Conservation (phyloP, 2,329 filamentous ascomycete species). For the Trichoderma sp. region DNA sequence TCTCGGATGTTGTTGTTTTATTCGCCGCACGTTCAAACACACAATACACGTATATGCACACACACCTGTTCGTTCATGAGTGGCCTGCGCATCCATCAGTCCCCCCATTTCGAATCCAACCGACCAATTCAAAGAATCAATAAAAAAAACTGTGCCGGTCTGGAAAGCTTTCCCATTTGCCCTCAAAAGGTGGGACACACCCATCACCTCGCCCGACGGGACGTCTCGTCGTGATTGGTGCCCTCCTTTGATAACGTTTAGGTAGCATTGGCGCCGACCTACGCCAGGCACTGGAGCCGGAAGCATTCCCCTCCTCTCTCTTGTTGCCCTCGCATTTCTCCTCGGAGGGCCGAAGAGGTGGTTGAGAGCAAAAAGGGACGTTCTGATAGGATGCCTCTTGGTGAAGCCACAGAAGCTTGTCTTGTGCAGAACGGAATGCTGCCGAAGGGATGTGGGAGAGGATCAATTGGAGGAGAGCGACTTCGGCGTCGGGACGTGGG, state of each 20-base stretch:
- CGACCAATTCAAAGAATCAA: background rate
- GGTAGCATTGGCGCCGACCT: slow-evolving; percentile 27
- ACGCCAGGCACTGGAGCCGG: slow-evolving; percentile 20
- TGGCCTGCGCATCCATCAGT: background rate
- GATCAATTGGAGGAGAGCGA: background rate
- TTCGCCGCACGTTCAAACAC: background rate
- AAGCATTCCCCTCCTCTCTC: background rate
- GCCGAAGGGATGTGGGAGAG: background rate
- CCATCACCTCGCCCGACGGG: slow-evolving; percentile 23
- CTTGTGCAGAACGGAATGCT: slow-evolving; percentile 9
- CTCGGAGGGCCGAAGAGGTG: background rate
- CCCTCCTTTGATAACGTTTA: slow-evolving; percentile 28
- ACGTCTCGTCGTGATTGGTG: slow-evolving; percentile 22
- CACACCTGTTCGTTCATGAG: background rate
- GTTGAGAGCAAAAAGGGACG: background rate
- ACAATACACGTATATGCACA: background rate
- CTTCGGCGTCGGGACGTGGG: background rate
- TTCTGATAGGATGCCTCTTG: slow-evolving; percentile 10
- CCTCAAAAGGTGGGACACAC: background rate
- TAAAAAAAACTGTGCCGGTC: background rate
- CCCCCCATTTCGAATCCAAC: background rate
- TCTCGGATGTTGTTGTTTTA: background rate
- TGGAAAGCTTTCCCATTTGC: background rate
- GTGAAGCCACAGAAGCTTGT: slow-evolving; percentile 17
- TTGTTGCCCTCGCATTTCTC: background rate